Base-by-base conservation (phyloP, 768 basidiomycete species). In the Mrakia gelida region DNA sequence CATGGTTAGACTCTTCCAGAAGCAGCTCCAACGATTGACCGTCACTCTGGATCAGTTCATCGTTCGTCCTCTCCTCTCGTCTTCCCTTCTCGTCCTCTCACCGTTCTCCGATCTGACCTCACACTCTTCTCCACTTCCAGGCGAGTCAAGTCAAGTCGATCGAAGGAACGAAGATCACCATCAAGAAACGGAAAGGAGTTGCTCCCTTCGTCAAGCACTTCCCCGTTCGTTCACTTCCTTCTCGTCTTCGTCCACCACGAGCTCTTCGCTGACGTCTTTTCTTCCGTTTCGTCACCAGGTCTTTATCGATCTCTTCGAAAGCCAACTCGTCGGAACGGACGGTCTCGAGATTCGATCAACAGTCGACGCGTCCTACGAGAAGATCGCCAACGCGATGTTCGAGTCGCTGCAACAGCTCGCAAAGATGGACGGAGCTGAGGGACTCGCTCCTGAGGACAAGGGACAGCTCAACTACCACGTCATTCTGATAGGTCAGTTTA, bases 401-500 rank as follows among this genome's bases (percentile, higher is more conserved):
- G 95, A 94, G 65, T 91, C 90, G 21, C 84, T 98, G 79, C 95
- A 94, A 84, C 94, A 95, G 79, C 93, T 98, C 89, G 96, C 95
- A 16, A 98, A 97, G 84, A 86, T 96, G 87, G 92, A 95, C 76
- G 92, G 93, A 0, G 85, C 85, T 28, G 82, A 83, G 9, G 85
- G 84, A 23, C 80, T 81, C 15, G 92, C 89, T 0, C 83, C 82
- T 7, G 96, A 98, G 82, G 95, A 95, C 84, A 98, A 98, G 84
- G 95, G 95, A 0, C 94, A 96, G 82, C 88, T 98, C 73, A 98
- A 98, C 84, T 97, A 94, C 80, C 94, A 97, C 83, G 93, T 98
- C 81, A 91, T 96, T 82, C 87, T 98, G 79, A 92, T 98, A 76
- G 96, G 96, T 95, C 82, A 81, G 92, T 38, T 30, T 41, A 32